Evolutionary conservation across 805 yeast genomes (phyloP).

Genomic region (Pichia phayaonensis): DNA sequence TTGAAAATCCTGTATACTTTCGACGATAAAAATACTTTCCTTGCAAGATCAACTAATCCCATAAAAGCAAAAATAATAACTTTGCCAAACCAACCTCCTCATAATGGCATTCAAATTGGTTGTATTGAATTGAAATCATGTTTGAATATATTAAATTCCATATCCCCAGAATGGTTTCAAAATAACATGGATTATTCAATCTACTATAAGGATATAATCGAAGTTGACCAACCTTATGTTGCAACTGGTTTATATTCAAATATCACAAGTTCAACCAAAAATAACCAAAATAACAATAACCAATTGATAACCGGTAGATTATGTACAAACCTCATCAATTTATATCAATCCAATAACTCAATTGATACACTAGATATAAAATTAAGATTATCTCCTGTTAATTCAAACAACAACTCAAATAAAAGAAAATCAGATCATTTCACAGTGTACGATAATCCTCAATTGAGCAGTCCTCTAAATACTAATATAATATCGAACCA

Average conservation of each 20-base stretch:
- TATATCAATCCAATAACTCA: conserved; percentile 30
- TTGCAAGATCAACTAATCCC: conserved; percentile 33
- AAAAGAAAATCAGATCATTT: not conserved
- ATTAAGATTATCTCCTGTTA: conserved; percentile 36
- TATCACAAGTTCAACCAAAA: conserved; percentile 16
- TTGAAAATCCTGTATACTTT: conserved; percentile 35
- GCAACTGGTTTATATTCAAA: conserved; percentile 37
- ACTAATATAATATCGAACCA: not conserved
- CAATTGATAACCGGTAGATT: conserved; percentile 46
- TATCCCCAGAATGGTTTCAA: conserved; percentile 40
- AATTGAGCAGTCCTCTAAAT: not conserved
- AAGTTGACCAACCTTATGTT: conserved; percentile 46
- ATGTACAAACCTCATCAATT: conserved; percentile 47
- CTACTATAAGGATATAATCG: conserved; percentile 39
- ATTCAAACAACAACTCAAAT: not conserved
- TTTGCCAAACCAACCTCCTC: conserved; percentile 35
- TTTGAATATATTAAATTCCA: conserved; percentile 35
- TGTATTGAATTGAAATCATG: conserved; percentile 38
- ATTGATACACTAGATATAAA: conserved; percentile 49
- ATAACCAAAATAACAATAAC: conserved; percentile 19
- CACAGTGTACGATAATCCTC: not conserved
- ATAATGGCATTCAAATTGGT: conserved; percentile 35
- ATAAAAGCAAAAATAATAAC: conserved; percentile 34
- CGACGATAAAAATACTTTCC: conserved; percentile 35
- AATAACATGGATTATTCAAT: conserved; percentile 37